Evolutionary conservation across 1,139 yeast genomes (phyloP), one percentile per base, ranked within the genome.

Genomic region (Debaryomycetaceae sp.): DNA sequence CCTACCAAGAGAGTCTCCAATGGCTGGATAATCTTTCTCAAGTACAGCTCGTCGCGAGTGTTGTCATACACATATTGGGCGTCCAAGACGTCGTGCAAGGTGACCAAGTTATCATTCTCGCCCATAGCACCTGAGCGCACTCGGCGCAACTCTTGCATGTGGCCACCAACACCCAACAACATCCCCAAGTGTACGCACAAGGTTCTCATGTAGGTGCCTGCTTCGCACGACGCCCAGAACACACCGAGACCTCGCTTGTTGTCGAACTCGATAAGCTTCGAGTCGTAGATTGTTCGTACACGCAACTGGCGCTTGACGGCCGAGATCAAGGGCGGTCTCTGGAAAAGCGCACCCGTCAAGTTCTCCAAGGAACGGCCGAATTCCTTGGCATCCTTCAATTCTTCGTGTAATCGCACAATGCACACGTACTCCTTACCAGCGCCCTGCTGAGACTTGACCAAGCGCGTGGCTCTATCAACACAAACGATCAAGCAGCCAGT

Each of bases 341-440:
- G 98, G 73, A 90, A 90, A 45, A 90, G 69, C 39, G 98, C 98
- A 67, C 98, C 98, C 35, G 98, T 90, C 53, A 90, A 72, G 58
- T 86, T 85, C 63, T 90, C 98, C 45, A 90, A 69, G 12, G 85
- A 68, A 51, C 94, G 79, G 32, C 78, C 86, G 61, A 90, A 68
- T 40, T 85, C 95, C 59, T 86, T 85, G 49, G 82, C 90, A 43
- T 86, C 95, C 43, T 81, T 76, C 41, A 90, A 69, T 42, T 87
- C 86, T 41, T 87, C 97, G 57, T 90, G 98, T 47, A 90, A 71
- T 67, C 97, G 77, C 36, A 83, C 93, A 46, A 90, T 86, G 68
- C 98, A 90, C 35, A 90, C 98, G 64, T 90, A 90, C 74, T 90
- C 98, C 60, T 90, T 90, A 72, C 98, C 98, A 30, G 98, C 98